Evolutionary conservation across 2,329 filamentous ascomycete genomes (phyloP), one percentile per base, ranked within the genome.

Genomic region (Monilinia aucupariae): DNA sequence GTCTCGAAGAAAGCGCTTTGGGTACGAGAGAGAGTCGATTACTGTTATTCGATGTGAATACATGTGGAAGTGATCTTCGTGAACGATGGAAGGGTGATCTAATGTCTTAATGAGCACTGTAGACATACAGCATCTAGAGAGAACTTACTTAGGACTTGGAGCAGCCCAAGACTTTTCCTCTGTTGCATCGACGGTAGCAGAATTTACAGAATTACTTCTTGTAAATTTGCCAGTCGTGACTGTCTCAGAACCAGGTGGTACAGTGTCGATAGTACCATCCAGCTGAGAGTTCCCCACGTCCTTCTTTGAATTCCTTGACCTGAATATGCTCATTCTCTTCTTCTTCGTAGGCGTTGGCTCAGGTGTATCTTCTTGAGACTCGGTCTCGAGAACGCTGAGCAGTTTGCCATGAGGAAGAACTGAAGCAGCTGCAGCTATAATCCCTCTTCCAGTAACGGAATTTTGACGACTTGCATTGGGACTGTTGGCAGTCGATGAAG

Each of bases 21-120:
- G 67, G 61, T 27, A 72, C 71, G 27, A 70, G 66, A 9, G 71
- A 72, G n/a, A 73, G 65, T 63, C 70, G 64, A 30, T 64, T 58
- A 60, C 66, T 64, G 58, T 32, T 50, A 54, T 67, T 65, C 3
- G 62, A 59, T n/a, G 53, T 20, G 39, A 64, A 59, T 15, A 68
- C 59, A 50, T 69, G 66, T 32, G 69, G 66, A 32, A 71, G 58
- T 20, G 70, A 69, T 59, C 65, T 68, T 52, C 70, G 68, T 4
- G 64, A 66, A 49, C 45, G 60, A 22, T 62, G 60, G 34, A 39
- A 58, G 2, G 60, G 43, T 39, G 32, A 34, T 27, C 60, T 62
- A 13, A 32, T 15, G 39, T 32, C 45, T 49, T n/a, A 45, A 41
- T 62, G 32, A 62, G 52, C 45, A 41, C 8, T 47, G n/a, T 47